These are phyloP conservation scores for Tetraselmis striata DNA, from an alignment of 139 green algal species.

Conservation along the genomic window DNA sequence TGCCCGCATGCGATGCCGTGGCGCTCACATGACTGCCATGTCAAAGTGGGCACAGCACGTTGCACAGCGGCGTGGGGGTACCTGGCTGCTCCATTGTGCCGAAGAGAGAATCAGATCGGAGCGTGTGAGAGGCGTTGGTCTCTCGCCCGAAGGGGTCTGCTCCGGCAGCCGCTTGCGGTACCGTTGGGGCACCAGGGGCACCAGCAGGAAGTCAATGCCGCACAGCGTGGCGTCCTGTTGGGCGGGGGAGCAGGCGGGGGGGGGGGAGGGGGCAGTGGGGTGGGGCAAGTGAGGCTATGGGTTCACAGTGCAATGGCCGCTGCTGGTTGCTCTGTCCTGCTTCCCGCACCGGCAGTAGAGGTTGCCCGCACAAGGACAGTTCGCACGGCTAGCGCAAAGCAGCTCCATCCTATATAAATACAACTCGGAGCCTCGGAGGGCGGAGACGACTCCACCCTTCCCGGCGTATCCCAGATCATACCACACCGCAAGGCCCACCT, in stretches of 20 bases:
- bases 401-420: not conserved
- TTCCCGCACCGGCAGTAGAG: too few species aligned
- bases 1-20: too few species aligned
- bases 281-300: not conserved
- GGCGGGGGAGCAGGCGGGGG: not conserved
- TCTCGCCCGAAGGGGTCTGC: slow-evolving; percentile 23
- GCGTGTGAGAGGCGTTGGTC: slow-evolving; percentile 44
- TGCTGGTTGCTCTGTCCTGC: too few species aligned
- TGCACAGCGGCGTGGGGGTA: too few species aligned
- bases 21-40: too few species aligned
- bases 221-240: slow-evolving; percentile 51
- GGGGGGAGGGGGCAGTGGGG: too few species aligned
- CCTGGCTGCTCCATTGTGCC: slow-evolving; percentile 53
- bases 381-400: too few species aligned
- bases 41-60: too few species aligned
- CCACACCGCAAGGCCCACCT: slow-evolving; percentile 42
- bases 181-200: slow-evolving; percentile 56
- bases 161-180: slow-evolving; percentile 27
- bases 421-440: too few species aligned
- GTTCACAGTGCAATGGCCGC: too few species aligned
- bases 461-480: not conserved
- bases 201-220: slow-evolving; percentile 89
- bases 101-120: slow-evolving; percentile 66
- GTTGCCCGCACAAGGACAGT: too few species aligned
- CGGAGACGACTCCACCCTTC: not conserved